Conservation (phyloP, 768 basidiomycete species). For the Mycena kentingensis region DNA sequence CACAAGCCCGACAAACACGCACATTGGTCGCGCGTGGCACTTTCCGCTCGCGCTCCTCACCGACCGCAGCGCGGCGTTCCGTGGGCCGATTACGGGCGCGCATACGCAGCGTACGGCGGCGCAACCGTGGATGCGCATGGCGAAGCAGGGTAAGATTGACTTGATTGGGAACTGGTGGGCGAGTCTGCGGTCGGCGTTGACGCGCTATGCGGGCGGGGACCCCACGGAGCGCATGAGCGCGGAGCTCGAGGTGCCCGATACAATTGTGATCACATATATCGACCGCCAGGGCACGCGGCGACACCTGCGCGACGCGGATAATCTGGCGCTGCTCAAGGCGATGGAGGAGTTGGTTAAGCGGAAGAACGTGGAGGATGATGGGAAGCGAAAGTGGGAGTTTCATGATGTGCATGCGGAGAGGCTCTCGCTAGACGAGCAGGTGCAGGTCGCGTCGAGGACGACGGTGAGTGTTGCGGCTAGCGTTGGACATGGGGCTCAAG, state of each 20-base stretch:
- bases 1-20: constrained; percentile 24
- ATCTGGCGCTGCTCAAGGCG: constrained; percentile 42
- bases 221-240: constrained; percentile 6
- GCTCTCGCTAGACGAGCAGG: constrained; percentile 58
- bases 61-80: constrained; percentile 61
- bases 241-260: constrained; percentile 23
- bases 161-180: constrained; percentile 53
- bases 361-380: constrained; percentile 32
- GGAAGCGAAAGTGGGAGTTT: constrained; percentile 45
- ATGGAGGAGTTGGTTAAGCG: constrained; percentile 40
- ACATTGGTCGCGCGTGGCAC: constrained; percentile 43
- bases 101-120: constrained; percentile 54
- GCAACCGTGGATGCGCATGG: constrained; percentile 42
- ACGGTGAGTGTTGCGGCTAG: constrained; percentile 41
- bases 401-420: constrained; percentile 49
- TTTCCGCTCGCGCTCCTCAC: constrained; percentile 56
- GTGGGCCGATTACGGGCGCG: constrained; percentile 45
- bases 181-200: constrained; percentile 49
- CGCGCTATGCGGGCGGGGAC: constrained; percentile 49
- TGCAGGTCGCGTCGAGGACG: constrained; percentile 51
- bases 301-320: constrained; percentile 43
- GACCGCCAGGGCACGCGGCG: constrained; percentile 48
- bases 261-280: constrained; percentile 53
- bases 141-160: constrained; percentile 17
- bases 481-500: background rate